phyloP scores from a whole-genome alignment of 2,329 filamentous ascomycete genomes.

The Penicillium sp. region DNA sequence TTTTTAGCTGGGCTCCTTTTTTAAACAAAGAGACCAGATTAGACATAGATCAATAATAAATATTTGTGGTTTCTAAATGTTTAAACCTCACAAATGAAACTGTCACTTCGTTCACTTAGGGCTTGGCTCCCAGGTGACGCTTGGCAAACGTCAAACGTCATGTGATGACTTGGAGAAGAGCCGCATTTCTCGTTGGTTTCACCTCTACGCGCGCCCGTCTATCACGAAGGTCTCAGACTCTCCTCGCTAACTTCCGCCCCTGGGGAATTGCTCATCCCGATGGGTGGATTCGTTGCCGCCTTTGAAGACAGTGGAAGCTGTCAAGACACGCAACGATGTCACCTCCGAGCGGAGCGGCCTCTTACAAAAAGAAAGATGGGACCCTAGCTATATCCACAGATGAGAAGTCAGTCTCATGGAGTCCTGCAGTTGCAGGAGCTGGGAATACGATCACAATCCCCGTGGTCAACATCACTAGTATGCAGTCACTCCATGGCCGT shows the following conservation, averaged over 20 bases:
- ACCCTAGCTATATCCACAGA: constrained; percentile 73
- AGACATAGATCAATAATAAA: too few species aligned
- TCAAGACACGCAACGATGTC: constrained; percentile 39
- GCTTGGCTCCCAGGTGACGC: constrained; percentile 12
- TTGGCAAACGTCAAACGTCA: constrained; percentile 19
- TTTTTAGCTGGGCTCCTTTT: too few species aligned
- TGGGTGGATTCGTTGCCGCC: constrained; percentile 36
- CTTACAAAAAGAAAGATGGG: constrained; percentile 97
- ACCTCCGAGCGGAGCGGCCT: constrained; percentile 63
- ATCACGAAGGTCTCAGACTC: constrained; percentile 23
- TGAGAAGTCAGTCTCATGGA: constrained; percentile 76
- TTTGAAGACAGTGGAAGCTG: constrained; percentile 42
- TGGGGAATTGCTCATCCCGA: constrained; percentile 31
- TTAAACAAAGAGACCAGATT: not conserved
- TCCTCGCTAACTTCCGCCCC: constrained; percentile 19
- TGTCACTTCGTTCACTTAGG: not conserved
- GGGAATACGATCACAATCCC: constrained; percentile 67
- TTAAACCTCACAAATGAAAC: not conserved
- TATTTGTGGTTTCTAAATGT: not conserved
- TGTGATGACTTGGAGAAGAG: constrained; percentile 18
- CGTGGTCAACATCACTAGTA: constrained; percentile 79
- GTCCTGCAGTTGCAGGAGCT: constrained; percentile 62
- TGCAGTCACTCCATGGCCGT: constrained; percentile 33
- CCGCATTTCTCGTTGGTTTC: constrained; percentile 20
- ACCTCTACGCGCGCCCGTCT: constrained; percentile 7